These are phyloP conservation scores for Diplocarpon rosae DNA, from an alignment of 2,329 filamentous ascomycete species.

Conservation along the genomic window DNA sequence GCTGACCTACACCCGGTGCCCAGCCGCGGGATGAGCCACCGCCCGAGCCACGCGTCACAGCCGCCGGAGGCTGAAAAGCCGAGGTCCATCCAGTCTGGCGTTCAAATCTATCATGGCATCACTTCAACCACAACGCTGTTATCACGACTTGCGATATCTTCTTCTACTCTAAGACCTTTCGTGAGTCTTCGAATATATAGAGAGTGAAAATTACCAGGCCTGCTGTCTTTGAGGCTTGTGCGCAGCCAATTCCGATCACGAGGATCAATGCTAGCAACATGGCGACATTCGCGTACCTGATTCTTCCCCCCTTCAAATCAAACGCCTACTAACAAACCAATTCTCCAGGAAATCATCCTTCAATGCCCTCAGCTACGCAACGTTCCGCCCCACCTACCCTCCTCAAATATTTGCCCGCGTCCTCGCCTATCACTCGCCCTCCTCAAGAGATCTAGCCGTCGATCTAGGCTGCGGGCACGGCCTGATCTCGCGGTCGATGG, in stretches of 20 bases:
- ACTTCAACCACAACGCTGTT: too few species aligned
- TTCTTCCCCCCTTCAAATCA: conserved; percentile 2
- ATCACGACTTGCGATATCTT: too few species aligned
- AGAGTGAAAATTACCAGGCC: too few species aligned
- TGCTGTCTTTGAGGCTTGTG: too few species aligned
- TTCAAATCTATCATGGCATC: too few species aligned
- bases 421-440: conserved; percentile 44
- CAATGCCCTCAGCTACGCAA: conserved; percentile 45
- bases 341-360: conserved; percentile 40
- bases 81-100: too few species aligned
- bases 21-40: too few species aligned
- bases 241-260: neutral
- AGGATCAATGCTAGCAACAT: conserved; percentile 23
- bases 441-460: conserved; percentile 36
- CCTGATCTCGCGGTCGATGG: conserved; percentile 42
- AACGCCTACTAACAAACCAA: neutral
- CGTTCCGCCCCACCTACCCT: conserved; percentile 49
- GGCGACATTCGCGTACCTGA: conserved; percentile 37
- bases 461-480: conserved; percentile 58
- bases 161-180: too few species aligned
- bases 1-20: too few species aligned
- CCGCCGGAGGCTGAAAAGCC: too few species aligned
- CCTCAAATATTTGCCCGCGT: conserved; percentile 41
- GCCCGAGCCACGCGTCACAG: too few species aligned
- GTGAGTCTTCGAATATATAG: too few species aligned